These are phyloP conservation scores for Yamadazyma spencermartinsiae DNA, from an alignment of 1,139 yeast genomes.

Conservation along the genomic window DNA sequence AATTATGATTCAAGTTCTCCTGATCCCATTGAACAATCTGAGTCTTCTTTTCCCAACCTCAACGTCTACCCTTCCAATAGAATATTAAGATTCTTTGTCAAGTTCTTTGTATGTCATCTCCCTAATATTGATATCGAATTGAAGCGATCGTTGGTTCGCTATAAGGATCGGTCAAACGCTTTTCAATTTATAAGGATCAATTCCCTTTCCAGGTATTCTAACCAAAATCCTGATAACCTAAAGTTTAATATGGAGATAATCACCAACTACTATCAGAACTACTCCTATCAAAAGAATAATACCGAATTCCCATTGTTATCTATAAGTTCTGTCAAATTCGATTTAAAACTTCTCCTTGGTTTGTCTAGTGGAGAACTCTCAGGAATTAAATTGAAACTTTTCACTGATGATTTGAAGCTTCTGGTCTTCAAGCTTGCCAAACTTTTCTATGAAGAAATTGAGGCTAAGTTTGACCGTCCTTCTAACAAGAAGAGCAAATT, in stretches of 20 bases:
- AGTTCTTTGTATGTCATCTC: constrained; percentile 20
- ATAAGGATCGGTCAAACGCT: constrained; percentile 15
- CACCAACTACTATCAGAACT: constrained; percentile 13
- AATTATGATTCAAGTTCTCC: not conserved
- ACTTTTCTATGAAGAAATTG: constrained; percentile 11
- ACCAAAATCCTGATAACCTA: constrained; percentile 17
- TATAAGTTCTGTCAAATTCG: constrained; percentile 23
- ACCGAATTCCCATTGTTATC: constrained; percentile 18
- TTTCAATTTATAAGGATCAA: constrained; percentile 26
- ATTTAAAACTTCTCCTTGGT: constrained; percentile 22
- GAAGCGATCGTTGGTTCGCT: constrained; percentile 20
- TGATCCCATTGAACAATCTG: constrained; percentile 1
- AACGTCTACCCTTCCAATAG: constrained; percentile 21
- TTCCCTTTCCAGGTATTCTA: constrained; percentile 23
- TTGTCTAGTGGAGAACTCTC: constrained; percentile 22
- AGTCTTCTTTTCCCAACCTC: constrained; percentile 6
- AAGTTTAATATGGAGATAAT: constrained; percentile 23
- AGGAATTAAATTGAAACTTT: constrained; percentile 22
- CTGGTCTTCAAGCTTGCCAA: constrained; percentile 30
- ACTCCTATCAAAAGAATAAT: constrained; percentile 3
- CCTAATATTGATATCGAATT: constrained; percentile 32
- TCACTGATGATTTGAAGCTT: constrained; percentile 26
- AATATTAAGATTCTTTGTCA: constrained; percentile 13
- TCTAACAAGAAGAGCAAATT: constrained; percentile 1
- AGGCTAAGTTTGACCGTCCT: constrained; percentile 3